Evolutionary conservation across 768 basidiomycete species (phyloP).

Genomic region (Termitomyces sp.): DNA sequence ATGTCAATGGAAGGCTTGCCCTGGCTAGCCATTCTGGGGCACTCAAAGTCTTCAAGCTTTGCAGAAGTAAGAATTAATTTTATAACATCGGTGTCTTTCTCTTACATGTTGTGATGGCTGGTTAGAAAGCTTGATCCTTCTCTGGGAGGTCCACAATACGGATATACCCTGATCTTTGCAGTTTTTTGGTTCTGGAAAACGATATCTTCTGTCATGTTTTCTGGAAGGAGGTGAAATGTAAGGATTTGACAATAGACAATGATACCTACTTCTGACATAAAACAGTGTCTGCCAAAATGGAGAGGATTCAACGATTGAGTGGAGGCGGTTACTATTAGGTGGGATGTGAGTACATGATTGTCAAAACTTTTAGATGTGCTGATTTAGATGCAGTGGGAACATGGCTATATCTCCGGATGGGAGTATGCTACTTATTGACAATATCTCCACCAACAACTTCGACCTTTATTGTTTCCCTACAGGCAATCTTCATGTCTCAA

Average conservation of each 20-base stretch:
- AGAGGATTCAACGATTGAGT: not conserved
- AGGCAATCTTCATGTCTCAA: not conserved
- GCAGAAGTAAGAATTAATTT: not conserved
- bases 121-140: not conserved
- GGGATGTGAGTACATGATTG: not conserved
- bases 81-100: not conserved
- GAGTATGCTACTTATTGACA: slow-evolving; percentile 9
- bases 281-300: not conserved
- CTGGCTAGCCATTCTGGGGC: not conserved
- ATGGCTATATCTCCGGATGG: slow-evolving; percentile 10
- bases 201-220: not conserved
- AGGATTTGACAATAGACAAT: not conserved
- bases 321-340: not conserved
- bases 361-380: not conserved
- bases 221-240: not conserved
- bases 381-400: slow-evolving; percentile 2
- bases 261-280: not conserved
- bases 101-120: no score
- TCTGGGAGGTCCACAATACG: not conserved
- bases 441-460: slow-evolving; percentile 9
- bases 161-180: not conserved
- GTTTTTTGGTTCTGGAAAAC: not conserved
- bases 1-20: not conserved
- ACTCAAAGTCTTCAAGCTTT: not conserved
- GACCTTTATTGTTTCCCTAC: slow-evolving; percentile 7